Evolutionary conservation across 768 basidiomycete species (phyloP), one percentile per base, ranked within the genome.

Genomic region (Russula vinacea): DNA sequence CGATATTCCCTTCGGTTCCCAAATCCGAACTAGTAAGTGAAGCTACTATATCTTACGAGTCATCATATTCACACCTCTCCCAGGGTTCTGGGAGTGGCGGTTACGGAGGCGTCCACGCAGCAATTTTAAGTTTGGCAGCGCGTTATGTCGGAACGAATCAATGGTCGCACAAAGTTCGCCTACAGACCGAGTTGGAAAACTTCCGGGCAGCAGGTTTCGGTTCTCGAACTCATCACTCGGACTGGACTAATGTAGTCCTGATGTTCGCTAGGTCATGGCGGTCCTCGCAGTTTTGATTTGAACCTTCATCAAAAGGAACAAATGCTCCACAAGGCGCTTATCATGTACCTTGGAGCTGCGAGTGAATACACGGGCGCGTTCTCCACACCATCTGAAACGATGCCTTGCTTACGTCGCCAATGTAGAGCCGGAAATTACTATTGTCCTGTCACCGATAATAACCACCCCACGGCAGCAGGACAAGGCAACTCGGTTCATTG

Each of bases 91-190:
- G 84, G 26, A 86, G 83, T 65, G 82, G 90, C 1, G 90, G 91
- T 5, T 96, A 92, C 70, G 95, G 95, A 3, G 85, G 86, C 0
- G 82, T 96, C 52, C 95, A 98, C 70, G 79, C 84, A 1, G 88
- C 91, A 1, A 83, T 95, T 42, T 78, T 94, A 11, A 79, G 82
- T 19, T 77, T 97, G 6, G 85, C 92, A 0, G 86, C 93, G 29
- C 82, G 83, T 67, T 86, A 83, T 70, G 80, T 95, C 22, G 82
- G 84, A 6, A 78, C 77, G 56, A 82, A 82, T 16, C 79, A 77
- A 47, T 88, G 85, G 81, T 80, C 81, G 33, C 77, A 83, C 22
- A 76, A 74, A 19, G 78, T 93, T 2, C 74, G 76, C 32, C 88
- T 90, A 0, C 81, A 84, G 59, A 87, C 83, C 4, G 90, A 93